A percentile compares a stretch with the other conserved stretches of the same genome.
phyloP scores from a whole-genome alignment of 108 stramenopile species.

The Pseudonitzschia pungens region DNA sequence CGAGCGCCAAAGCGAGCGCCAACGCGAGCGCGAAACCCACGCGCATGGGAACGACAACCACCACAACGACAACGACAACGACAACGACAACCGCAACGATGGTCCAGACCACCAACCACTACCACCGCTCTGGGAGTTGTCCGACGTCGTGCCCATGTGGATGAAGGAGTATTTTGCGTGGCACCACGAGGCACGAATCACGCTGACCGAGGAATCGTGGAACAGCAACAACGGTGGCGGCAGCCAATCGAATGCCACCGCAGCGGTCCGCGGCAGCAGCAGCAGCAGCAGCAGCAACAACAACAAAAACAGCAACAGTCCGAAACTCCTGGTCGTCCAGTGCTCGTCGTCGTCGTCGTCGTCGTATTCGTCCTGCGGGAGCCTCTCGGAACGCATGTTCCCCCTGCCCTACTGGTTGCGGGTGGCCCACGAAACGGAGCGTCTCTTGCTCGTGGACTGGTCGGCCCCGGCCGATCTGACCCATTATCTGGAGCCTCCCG shows the following conservation, averaged over 20 bases:
- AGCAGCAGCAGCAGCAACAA: background rate
- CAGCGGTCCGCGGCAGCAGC: too few species aligned
- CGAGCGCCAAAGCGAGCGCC: background rate
- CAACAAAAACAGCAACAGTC: too few species aligned
- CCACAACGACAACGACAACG: slow-evolving; percentile 9
- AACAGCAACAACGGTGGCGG: background rate
- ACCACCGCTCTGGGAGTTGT: slow-evolving; percentile 31
- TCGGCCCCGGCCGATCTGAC: slow-evolving; percentile 32
- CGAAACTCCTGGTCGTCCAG: slow-evolving; percentile 30
- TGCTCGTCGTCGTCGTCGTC: slow-evolving; percentile 15
- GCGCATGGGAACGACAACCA: background rate
- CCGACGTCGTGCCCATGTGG: slow-evolving; percentile 44
- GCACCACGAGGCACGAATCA: slow-evolving; percentile 27
- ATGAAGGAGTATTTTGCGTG: slow-evolving; percentile 54
- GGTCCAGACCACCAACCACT: slow-evolving; percentile 2
- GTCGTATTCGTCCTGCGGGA: slow-evolving; percentile 27
- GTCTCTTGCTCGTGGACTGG: slow-evolving; percentile 47
- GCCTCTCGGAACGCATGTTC: slow-evolving; percentile 38
- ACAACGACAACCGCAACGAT: background rate
- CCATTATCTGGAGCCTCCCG: slow-evolving; percentile 42
- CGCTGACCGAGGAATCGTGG: slow-evolving; percentile 12
- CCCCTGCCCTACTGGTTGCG: slow-evolving; percentile 26
- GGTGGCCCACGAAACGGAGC: slow-evolving; percentile 26
- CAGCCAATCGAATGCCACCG: background rate
- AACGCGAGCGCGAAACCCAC: too few species aligned